These are phyloP conservation scores for Beauveria asiatica DNA, from an alignment of 2,329 filamentous ascomycete species.

Conservation along the genomic window DNA sequence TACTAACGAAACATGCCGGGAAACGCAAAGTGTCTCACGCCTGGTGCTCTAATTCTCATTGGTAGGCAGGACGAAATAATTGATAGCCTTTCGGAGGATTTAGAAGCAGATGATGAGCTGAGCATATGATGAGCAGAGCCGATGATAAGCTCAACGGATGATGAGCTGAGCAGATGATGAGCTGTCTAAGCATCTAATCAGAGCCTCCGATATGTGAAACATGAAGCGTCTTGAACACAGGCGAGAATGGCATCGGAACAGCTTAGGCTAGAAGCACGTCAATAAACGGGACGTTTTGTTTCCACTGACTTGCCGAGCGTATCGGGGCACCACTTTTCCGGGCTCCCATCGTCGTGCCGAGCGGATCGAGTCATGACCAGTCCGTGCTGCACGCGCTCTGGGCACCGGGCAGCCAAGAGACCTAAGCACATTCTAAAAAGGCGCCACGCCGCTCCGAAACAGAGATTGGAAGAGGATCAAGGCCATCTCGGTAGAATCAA, in stretches of 20 bases:
- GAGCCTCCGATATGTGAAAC: too few relatives aligned
- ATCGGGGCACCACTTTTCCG: background rate
- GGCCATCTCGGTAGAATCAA: too few relatives aligned
- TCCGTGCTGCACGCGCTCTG: background rate
- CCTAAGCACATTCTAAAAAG: background rate
- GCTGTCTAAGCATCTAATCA: background rate
- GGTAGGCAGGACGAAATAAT: background rate
- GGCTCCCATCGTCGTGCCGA: too few relatives aligned
- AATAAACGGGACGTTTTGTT: background rate
- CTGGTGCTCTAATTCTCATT: background rate
- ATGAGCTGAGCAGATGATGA: background rate
- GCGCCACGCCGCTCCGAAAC: background rate
- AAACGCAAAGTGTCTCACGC: background rate
- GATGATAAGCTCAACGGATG: background rate
- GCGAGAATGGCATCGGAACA: background rate
- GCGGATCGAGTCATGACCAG: background rate
- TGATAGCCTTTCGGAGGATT: background rate
- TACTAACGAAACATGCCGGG: background rate
- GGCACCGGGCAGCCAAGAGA: background rate
- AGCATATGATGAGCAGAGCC: background rate
- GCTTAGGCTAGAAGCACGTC: background rate
- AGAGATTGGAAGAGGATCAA: background rate
- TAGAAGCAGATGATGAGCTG: background rate
- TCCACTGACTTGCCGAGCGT: background rate
- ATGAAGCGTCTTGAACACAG: too few relatives aligned